Conservation (phyloP, 2,329 filamentous ascomycete genomes). For the Madurella fahalii region DNA sequence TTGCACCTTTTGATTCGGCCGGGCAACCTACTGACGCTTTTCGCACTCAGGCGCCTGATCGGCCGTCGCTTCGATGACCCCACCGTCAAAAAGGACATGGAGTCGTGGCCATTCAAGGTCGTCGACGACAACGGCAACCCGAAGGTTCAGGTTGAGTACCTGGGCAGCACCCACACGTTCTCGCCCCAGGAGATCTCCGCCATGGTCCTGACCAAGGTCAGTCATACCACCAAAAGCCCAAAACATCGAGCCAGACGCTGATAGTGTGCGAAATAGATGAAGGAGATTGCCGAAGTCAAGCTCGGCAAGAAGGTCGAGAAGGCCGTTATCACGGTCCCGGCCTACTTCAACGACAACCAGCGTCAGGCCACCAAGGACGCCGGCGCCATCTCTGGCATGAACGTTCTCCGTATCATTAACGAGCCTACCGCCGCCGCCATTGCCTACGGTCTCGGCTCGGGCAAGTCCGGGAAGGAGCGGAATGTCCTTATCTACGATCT, state of each 20-base stretch:
- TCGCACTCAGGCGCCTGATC: constrained; percentile 77
- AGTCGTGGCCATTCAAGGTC: constrained; percentile 99
- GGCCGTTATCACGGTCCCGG: constrained; percentile 97
- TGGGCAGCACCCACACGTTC: constrained; percentile 92
- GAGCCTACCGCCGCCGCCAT: constrained; percentile 98
- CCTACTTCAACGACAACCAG: constrained; percentile 99
- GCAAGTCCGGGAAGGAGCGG: constrained; percentile 95
- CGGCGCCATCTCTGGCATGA: constrained; percentile 93
- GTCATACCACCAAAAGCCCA: constrained; percentile 22
- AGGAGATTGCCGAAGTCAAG: constrained; percentile 98
- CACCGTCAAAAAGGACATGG: constrained; percentile 96
- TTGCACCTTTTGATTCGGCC: not conserved
- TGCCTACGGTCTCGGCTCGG: constrained; percentile 92
- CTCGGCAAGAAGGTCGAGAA: constrained; percentile 98
- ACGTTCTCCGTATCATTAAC: constrained; percentile 99
- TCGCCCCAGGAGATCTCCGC: constrained; percentile 98
- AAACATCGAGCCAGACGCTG: not conserved
- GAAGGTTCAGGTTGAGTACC: constrained; percentile 91
- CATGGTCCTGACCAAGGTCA: constrained; percentile 96
- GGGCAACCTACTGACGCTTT: constrained; percentile 12
- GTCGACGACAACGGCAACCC: constrained; percentile 84
- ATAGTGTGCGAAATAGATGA: constrained; percentile 64
- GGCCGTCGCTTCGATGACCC: constrained; percentile 93
- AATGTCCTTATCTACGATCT: constrained; percentile 99
- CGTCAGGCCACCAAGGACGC: constrained; percentile 99